A percentile compares a stretch with the other conserved stretches of the same genome.
Evolutionary conservation across 2,329 filamentous ascomycete species (phyloP).

Genomic region (Neofusicoccum sp.): DNA sequence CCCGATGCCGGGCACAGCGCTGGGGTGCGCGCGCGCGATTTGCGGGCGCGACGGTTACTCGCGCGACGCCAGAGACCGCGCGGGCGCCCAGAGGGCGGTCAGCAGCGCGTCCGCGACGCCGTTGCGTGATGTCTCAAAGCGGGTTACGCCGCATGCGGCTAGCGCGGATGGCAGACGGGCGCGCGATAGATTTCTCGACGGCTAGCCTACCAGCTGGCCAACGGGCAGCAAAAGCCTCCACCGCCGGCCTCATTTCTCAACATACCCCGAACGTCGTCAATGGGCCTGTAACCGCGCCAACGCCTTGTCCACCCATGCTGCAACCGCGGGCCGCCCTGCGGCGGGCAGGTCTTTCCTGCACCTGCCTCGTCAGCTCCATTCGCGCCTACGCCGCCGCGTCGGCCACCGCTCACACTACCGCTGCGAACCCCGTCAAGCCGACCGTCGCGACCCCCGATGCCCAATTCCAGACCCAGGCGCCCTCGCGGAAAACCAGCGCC

Average conservation of each 20-base stretch:
- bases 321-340: conserved; percentile 63
- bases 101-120: neutral
- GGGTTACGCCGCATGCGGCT: conserved; percentile 1
- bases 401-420: conserved; percentile 6
- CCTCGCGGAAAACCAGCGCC: conserved; percentile 17
- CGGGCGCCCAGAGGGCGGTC: neutral
- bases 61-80: neutral
- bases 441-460: neutral
- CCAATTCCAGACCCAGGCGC: neutral
- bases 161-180: neutral
- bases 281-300: neutral
- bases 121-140: neutral
- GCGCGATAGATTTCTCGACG: conserved; percentile 17
- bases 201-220: neutral
- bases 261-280: neutral
- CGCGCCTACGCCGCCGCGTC: conserved; percentile 36
- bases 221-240: neutral
- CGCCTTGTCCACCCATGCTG: conserved; percentile 53
- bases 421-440: conserved; percentile 3
- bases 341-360: conserved; percentile 49
- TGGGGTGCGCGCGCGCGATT: neutral
- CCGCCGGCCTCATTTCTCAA: neutral
- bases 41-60: neutral
- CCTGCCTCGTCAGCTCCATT: conserved; percentile 44
- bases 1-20: neutral